phyloP scores from a whole-genome alignment of 2,329 filamentous ascomycete genomes.

The Colletotrichum kahawae region DNA sequence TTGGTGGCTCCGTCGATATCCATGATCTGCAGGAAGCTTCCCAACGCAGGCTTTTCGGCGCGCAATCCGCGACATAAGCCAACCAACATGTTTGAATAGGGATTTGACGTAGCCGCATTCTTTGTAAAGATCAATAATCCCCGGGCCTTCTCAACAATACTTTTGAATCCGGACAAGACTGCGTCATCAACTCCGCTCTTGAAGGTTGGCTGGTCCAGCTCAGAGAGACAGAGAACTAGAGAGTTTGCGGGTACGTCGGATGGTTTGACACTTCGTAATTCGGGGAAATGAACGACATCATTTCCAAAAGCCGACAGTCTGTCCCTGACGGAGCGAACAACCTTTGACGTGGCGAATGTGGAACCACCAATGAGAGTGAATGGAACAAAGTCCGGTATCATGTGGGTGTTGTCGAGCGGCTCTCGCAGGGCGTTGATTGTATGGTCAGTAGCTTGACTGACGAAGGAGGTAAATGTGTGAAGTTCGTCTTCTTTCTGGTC shows the following conservation, averaged over 20 bases:
- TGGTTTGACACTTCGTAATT: background rate
- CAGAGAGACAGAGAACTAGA: background rate
- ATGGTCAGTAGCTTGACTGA: background rate
- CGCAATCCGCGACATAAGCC: background rate
- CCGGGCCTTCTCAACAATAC: background rate
- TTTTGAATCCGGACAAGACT: background rate
- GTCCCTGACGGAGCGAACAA: background rate
- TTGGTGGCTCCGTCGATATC: background rate
- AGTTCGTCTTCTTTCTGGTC: background rate
- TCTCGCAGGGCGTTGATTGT: background rate
- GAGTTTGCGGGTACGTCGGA: background rate
- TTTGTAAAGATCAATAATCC: background rate
- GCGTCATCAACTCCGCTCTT: background rate
- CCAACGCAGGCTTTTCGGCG: background rate
- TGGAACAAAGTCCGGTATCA: background rate
- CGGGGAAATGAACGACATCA: background rate
- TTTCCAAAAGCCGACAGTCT: background rate
- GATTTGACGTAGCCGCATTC: background rate
- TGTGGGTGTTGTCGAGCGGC: background rate
- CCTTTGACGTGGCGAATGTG: background rate
- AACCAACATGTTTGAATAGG: background rate
- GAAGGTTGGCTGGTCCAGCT: background rate
- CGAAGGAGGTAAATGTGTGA: background rate
- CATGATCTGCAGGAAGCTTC: background rate
- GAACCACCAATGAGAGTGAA: background rate